These are phyloP conservation scores for Fraxinus floribunda DNA, from an alignment of 305 asterid species.

Conservation along the genomic window DNA sequence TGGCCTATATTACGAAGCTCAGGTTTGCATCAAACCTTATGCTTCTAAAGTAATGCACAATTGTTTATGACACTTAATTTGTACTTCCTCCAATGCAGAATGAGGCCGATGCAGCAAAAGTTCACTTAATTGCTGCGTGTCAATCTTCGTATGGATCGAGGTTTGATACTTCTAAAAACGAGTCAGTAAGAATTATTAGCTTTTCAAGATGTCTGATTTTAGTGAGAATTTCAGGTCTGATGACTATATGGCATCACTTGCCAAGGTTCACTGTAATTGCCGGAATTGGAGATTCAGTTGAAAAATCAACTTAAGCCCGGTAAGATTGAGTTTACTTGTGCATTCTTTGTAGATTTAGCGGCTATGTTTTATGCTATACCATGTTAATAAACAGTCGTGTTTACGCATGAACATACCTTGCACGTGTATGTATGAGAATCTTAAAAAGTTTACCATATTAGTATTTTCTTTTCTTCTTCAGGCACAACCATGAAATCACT, in stretches of 20 bases:
- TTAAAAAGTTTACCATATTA: too few relatives aligned
- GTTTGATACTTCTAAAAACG: slow-evolving; percentile 28
- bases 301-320: slow-evolving; percentile 11
- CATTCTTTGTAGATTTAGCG: not conserved
- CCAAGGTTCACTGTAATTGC: slow-evolving; percentile 79
- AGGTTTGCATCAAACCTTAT: slow-evolving; percentile 42
- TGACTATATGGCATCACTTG: slow-evolving; percentile 84
- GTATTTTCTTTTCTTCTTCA: not conserved
- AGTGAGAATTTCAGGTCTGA: slow-evolving; percentile 49
- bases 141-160: slow-evolving; percentile 76
- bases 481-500: not conserved
- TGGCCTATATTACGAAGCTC: slow-evolving; percentile 79
- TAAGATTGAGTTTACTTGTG: slow-evolving; percentile 1
- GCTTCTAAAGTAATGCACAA: not conserved
- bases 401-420: not conserved
- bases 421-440: not conserved
- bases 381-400: not conserved
- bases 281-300: slow-evolving; percentile 52
- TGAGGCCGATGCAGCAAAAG: slow-evolving; percentile 56
- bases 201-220: not conserved
- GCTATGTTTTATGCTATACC: not conserved
- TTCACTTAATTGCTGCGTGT: slow-evolving; percentile 60
- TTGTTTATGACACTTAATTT: not conserved
- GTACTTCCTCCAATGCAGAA: slow-evolving; percentile 41
- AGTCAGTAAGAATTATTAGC: not conserved